Percentiles rank a stretch among this genome's conserved stretches.
These are phyloP conservation scores for Curvularia lunata DNA, from an alignment of 2,329 filamentous ascomycete genomes.

Conservation along the genomic window DNA sequence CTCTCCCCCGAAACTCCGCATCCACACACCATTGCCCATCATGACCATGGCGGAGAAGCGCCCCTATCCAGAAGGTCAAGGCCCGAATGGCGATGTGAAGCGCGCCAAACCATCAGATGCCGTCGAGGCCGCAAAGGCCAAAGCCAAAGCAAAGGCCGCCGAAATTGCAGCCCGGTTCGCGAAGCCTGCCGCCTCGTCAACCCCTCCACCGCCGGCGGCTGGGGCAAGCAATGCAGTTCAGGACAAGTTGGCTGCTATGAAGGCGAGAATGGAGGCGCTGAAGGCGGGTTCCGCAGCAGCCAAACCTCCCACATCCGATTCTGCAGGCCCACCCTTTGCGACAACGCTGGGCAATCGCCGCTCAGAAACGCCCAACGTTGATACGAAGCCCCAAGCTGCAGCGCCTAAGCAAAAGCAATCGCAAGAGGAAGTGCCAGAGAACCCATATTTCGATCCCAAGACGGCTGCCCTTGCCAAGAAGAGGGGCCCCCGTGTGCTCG, in stretches of 20 bases:
- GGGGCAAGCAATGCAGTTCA: conserved; percentile 23
- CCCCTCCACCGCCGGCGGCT: conserved; percentile 22
- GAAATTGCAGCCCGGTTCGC: conserved; percentile 45
- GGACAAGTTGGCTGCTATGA: conserved; percentile 39
- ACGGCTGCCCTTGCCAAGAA: conserved; percentile 59
- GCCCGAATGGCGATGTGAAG: conserved; percentile 39
- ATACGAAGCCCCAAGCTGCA: conserved; percentile 35
- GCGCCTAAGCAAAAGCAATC: conserved; percentile 44
- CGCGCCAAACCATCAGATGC: conserved; percentile 49
- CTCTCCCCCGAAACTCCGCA: conserved; percentile 12
- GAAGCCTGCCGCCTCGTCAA: conserved; percentile 25
- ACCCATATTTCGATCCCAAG: conserved; percentile 83
- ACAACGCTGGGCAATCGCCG: conserved; percentile 63
- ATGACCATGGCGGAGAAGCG: conserved; percentile 53
- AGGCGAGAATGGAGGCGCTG: conserved; percentile 40
- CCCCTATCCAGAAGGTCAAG: conserved; percentile 47
- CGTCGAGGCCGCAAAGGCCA: conserved; percentile 43
- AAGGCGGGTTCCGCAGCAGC: conserved; percentile 68
- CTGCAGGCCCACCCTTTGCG: conserved; percentile 60
- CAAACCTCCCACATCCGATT: conserved; percentile 46
- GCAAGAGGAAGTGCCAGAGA: conserved; percentile 67
- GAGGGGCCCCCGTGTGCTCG: conserved; percentile 72
- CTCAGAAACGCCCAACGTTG: conserved; percentile 47
- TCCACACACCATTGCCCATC: conserved; percentile 10
- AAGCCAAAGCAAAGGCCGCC: conserved; percentile 44